Evolutionary conservation across 495 filamentous ascomycete species (phyloP).

Genomic region (Sphaerosporella brunnea): DNA sequence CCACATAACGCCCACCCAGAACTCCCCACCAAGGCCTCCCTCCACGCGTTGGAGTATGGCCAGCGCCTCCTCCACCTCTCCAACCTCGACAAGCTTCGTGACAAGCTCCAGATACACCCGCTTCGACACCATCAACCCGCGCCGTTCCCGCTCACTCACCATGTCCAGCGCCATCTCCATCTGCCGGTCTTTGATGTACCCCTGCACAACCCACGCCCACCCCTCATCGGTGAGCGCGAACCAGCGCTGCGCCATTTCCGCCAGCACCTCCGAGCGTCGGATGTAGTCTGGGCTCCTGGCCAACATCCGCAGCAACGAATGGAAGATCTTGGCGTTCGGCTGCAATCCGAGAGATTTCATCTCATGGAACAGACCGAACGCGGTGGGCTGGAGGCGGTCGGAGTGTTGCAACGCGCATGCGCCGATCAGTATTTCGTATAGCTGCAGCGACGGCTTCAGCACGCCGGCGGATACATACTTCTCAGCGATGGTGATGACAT

Average conservation of each 20-base stretch:
- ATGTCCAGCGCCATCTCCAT: conserved; percentile 65
- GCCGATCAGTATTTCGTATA: conserved; percentile 66
- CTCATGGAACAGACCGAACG: conserved; percentile 45
- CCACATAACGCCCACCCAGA: conserved; percentile 27
- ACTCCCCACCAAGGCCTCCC: conserved; percentile 25
- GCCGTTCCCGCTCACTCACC: conserved; percentile 1
- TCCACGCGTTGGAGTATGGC: conserved; percentile 40
- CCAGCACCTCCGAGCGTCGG: conserved; percentile 49
- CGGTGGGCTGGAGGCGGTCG: conserved; percentile 42
- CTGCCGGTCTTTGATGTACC: conserved; percentile 60
- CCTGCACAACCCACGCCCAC: conserved; percentile 49
- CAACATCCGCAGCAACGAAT: conserved; percentile 49
- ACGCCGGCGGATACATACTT: conserved; percentile 43
- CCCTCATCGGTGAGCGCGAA: conserved; percentile 45
- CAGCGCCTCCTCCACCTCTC: conserved; percentile 60
- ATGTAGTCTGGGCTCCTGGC: conserved; percentile 66
- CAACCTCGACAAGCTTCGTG: conserved; percentile 46
- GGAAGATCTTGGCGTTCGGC: conserved; percentile 46
- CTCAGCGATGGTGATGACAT: conserved; percentile 30
- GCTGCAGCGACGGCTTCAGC: conserved; percentile 43
- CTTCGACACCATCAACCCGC: background rate
- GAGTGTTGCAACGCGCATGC: conserved; percentile 15
- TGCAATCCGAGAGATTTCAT: conserved; percentile 45
- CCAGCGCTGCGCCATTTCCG: conserved; percentile 53
- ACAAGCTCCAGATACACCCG: conserved; percentile 30